Evolutionary conservation across 768 basidiomycete species (phyloP).

Genomic region (Boletellus sp.): DNA sequence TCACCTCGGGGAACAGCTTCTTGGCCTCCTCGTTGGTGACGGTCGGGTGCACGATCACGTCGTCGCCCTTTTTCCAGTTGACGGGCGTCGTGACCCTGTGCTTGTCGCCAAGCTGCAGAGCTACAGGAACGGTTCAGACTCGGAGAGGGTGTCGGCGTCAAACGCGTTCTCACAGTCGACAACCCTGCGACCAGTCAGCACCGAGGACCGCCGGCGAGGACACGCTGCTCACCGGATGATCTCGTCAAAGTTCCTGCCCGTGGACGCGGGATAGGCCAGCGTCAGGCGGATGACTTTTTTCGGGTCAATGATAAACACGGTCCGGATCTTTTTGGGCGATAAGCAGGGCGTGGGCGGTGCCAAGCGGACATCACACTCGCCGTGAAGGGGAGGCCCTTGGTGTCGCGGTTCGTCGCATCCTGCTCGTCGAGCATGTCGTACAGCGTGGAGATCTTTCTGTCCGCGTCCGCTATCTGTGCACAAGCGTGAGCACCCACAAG

Average conservation of each 20-base stretch:
- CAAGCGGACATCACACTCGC: slow-evolving; percentile 32
- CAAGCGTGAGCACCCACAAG: slow-evolving; percentile 9
- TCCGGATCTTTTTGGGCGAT: slow-evolving; percentile 64
- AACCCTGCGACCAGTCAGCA: slow-evolving; percentile 42
- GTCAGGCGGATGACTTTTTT: slow-evolving; percentile 91
- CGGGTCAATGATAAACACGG: slow-evolving; percentile 96
- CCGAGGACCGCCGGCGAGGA: neutral
- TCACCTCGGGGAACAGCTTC: slow-evolving; percentile 82
- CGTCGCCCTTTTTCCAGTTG: slow-evolving; percentile 92
- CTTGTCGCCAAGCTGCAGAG: slow-evolving; percentile 89
- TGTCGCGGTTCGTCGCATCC: slow-evolving; percentile 85
- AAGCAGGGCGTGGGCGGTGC: neutral
- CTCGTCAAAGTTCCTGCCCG: slow-evolving; percentile 89
- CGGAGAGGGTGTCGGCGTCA: slow-evolving; percentile 31
- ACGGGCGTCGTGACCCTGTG: slow-evolving; percentile 84
- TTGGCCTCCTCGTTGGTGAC: slow-evolving; percentile 88
- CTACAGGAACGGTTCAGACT: slow-evolving; percentile 28
- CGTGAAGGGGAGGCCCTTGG: slow-evolving; percentile 91
- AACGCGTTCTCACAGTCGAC: slow-evolving; percentile 61
- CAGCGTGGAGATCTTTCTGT: slow-evolving; percentile 77
- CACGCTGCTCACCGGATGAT: slow-evolving; percentile 47
- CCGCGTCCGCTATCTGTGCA: slow-evolving; percentile 82
- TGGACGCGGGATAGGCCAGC: slow-evolving; percentile 90
- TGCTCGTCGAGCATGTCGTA: slow-evolving; percentile 98
- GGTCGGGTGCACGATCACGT: slow-evolving; percentile 87